A percentile compares a stretch with the other conserved stretches of the same genome.
Evolutionary conservation across 176 grass and related monocot species (phyloP).

Genomic region (Calamus simplicifolius): DNA sequence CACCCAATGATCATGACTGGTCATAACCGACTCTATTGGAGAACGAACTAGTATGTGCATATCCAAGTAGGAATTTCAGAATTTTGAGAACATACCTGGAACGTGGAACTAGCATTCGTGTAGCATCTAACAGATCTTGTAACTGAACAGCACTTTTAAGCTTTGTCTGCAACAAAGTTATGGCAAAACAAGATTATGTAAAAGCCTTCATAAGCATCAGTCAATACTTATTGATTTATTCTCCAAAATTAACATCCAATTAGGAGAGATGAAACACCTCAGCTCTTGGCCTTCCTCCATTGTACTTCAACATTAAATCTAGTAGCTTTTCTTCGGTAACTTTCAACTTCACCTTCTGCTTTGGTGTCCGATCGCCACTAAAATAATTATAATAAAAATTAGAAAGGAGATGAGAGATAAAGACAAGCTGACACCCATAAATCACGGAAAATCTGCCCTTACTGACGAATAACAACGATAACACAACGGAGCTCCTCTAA

Average conservation of each 20-base stretch:
- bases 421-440: constrained; percentile 1
- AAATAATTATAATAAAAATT: constrained; percentile 30
- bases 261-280: constrained; percentile 38
- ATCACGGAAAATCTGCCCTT: constrained; percentile 38
- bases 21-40: background rate
- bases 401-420: constrained; percentile 11
- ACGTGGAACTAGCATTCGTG: constrained; percentile 77
- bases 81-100: constrained; percentile 45
- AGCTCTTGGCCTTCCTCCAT: constrained; percentile 62
- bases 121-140: constrained; percentile 98
- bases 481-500: constrained; percentile 90
- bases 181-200: background rate
- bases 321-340: constrained; percentile 92
- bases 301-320: constrained; percentile 96
- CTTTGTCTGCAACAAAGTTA: constrained; percentile 57
- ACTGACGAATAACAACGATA: constrained; percentile 92
- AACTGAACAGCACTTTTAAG: constrained; percentile 93
- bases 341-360: constrained; percentile 97
- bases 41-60: background rate
- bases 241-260: background rate
- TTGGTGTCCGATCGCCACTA: constrained; percentile 95
- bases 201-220: background rate
- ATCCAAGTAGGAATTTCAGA: background rate
- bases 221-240: too few species aligned
- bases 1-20: too few species aligned